Percentiles rank a stretch among this genome's conserved stretches.
phyloP scores from a whole-genome alignment of 768 basidiomycete species.

The Serendipita vermifera region DNA sequence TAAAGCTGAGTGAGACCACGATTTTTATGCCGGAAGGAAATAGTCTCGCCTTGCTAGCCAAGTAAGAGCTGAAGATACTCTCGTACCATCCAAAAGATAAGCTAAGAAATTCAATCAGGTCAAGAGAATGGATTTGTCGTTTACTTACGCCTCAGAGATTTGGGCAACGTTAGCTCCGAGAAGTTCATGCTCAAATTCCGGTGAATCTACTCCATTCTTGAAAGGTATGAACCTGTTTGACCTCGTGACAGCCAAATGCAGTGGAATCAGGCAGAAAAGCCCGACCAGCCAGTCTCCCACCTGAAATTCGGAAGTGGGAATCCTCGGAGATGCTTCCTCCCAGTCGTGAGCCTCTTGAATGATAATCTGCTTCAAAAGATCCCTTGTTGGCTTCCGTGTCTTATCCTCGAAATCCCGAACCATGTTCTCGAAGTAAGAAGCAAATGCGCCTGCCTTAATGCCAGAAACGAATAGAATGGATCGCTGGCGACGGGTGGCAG shows the following conservation, averaged over 20 bases:
- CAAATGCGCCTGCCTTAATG: slow-evolving; percentile 25
- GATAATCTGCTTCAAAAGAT: slow-evolving; percentile 28
- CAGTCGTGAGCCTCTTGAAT: slow-evolving; percentile 17
- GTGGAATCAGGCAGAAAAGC: slow-evolving; percentile 47
- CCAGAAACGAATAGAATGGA: slow-evolving; percentile 35
- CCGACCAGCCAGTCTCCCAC: slow-evolving; percentile 53
- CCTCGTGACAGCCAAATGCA: slow-evolving; percentile 45
- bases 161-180: slow-evolving; percentile 45
- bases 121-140: not conserved
- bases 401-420: slow-evolving; percentile 35
- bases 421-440: slow-evolving; percentile 33
- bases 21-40: not conserved
- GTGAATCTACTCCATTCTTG: slow-evolving; percentile 42
- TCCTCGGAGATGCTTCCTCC: slow-evolving; percentile 17
- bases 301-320: slow-evolving; percentile 22
- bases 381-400: slow-evolving; percentile 41
- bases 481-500: slow-evolving; percentile 19
- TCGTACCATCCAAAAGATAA: slow-evolving; percentile 55
- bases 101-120: not conserved
- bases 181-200: slow-evolving; percentile 37
- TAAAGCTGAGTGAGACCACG: not conserved
- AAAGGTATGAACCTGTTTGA: slow-evolving; percentile 51
- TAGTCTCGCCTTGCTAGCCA: slow-evolving; percentile 38
- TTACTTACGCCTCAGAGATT: slow-evolving; percentile 33
- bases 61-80: slow-evolving; percentile 47